phyloP scores from a whole-genome alignment of 2,329 filamentous ascomycete species.

The Colletotrichum sp. region DNA sequence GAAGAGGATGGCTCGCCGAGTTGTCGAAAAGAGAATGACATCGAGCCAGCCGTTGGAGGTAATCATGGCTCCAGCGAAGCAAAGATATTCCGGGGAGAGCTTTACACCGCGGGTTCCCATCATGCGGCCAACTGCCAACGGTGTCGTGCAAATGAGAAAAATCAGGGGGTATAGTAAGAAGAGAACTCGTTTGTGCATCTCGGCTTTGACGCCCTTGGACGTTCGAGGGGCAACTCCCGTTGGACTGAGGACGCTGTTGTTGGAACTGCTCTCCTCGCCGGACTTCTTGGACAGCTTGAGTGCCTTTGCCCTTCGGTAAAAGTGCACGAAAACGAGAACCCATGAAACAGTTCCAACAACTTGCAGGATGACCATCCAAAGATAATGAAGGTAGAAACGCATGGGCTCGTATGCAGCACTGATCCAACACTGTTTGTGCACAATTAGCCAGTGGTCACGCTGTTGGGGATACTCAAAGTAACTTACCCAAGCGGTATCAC shows the following conservation, averaged over 20 bases:
- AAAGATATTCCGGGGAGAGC: slow-evolving; percentile 54
- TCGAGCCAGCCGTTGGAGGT: slow-evolving; percentile 52
- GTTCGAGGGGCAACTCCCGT: not conserved
- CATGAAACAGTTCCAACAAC: slow-evolving; percentile 40
- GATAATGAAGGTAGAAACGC: slow-evolving; percentile 65
- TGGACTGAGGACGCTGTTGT: not conserved
- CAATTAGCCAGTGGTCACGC: not conserved
- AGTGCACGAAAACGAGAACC: slow-evolving; percentile 37
- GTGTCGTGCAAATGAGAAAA: slow-evolving; percentile 66
- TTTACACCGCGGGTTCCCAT: slow-evolving; percentile 55
- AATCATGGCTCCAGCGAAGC: slow-evolving; percentile 56
- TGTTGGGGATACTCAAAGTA: slow-evolving; percentile 28
- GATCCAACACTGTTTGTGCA: slow-evolving; percentile 62
- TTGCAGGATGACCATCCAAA: slow-evolving; percentile 61
- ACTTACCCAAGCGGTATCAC: slow-evolving; percentile 58
- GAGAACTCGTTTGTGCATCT: not conserved
- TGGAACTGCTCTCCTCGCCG: not conserved
- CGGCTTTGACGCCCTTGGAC: not conserved
- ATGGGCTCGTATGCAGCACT: slow-evolving; percentile 53
- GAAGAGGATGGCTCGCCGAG: slow-evolving; percentile 39
- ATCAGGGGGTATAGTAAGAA: slow-evolving; percentile 68
- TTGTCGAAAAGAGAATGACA: slow-evolving; percentile 43
- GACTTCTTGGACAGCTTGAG: not conserved
- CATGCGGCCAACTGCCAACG: slow-evolving; percentile 65
- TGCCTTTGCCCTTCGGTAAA: slow-evolving; percentile 24